Percentiles rank a stretch among this genome's conserved stretches.
Conservation (phyloP, 805 yeast species). For the Metschnikowia matae region DNA sequence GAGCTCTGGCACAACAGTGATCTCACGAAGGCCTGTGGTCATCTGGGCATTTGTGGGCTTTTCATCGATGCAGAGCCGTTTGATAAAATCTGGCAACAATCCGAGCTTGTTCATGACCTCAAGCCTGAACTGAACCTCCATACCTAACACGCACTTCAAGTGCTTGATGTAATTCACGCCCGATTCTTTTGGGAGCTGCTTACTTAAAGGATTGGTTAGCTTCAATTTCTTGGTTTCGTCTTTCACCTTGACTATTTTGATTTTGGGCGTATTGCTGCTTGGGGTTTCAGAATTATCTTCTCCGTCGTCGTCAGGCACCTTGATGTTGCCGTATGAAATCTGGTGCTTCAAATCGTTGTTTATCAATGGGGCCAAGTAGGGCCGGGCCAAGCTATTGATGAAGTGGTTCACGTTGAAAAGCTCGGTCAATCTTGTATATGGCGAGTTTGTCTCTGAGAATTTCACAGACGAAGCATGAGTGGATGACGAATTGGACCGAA, state of each 20-base stretch:
- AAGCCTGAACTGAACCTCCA: conserved; percentile 83
- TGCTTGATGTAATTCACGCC: conserved; percentile 31
- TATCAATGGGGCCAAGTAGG: conserved; percentile 86
- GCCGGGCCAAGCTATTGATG: conserved; percentile 86
- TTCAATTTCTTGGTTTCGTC: conserved; percentile 8
- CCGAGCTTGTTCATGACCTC: conserved; percentile 78
- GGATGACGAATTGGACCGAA: conserved; percentile 19
- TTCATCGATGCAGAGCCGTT: conserved; percentile 82
- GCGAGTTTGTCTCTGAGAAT: conserved; percentile 37
- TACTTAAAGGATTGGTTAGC: conserved; percentile 7
- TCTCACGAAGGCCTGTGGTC: conserved; percentile 60
- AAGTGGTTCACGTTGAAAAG: conserved; percentile 93
- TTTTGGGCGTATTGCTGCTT: conserved; percentile 4
- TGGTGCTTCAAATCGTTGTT: conserved; percentile 78
- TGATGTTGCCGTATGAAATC: conserved; percentile 34
- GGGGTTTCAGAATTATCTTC: conserved; percentile 6
- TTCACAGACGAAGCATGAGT: conserved; percentile 49
- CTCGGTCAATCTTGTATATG: conserved; percentile 86
- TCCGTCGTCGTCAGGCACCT: conserved; percentile 8
- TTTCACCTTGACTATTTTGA: conserved; percentile 16
- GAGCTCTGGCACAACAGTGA: conserved; percentile 86
- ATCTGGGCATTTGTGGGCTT: conserved; percentile 66
- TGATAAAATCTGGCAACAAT: conserved; percentile 61
- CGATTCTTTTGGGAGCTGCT: conserved; percentile 31
- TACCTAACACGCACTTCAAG: conserved; percentile 52